A percentile compares a stretch with the other conserved stretches of the same genome.
Conservation (phyloP, 805 yeast genomes). For the Blastobotrys muscicola region DNA sequence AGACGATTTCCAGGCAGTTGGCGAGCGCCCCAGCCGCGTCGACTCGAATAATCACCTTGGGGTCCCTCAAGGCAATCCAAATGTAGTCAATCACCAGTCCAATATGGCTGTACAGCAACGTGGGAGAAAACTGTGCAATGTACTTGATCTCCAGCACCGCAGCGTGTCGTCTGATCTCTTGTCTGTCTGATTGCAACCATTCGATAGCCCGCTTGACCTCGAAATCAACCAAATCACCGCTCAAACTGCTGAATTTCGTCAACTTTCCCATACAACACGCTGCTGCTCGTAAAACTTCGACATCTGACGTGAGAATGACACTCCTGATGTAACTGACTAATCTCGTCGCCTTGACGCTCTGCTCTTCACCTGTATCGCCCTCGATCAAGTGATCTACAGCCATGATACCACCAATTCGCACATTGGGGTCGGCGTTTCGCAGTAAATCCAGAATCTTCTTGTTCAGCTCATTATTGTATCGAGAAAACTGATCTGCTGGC, state of each 20-base stretch:
- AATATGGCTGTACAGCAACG: conserved; percentile 67
- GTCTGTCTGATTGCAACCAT: conserved; percentile 82
- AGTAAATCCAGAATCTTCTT: conserved; percentile 78
- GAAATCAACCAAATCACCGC: conserved; percentile 87
- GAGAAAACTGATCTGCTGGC: conserved; percentile 69
- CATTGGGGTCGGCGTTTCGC: conserved; percentile 60
- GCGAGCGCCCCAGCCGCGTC: conserved; percentile 81
- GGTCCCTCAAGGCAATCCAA: conserved; percentile 82
- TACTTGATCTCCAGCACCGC: conserved; percentile 77
- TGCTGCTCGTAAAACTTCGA: conserved; percentile 78
- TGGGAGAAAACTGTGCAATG: conserved; percentile 79
- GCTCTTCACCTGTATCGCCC: conserved; percentile 71
- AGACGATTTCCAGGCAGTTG: conserved; percentile 67
- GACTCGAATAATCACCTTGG: conserved; percentile 59
- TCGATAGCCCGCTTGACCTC: conserved; percentile 86
- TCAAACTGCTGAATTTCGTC: conserved; percentile 81
- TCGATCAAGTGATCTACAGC: conserved; percentile 86
- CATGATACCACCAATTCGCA: conserved; percentile 80
- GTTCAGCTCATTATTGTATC: conserved; percentile 78
- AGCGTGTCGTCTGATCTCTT: conserved; percentile 77
- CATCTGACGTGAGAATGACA: conserved; percentile 71
- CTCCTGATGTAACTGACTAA: conserved; percentile 82
- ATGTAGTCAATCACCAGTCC: conserved; percentile 70
- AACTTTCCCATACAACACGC: conserved; percentile 80
- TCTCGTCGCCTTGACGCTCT: conserved; percentile 80